Base-by-base conservation (phyloP, 805 yeast species). In the Zygosaccharomyces lentus region DNA sequence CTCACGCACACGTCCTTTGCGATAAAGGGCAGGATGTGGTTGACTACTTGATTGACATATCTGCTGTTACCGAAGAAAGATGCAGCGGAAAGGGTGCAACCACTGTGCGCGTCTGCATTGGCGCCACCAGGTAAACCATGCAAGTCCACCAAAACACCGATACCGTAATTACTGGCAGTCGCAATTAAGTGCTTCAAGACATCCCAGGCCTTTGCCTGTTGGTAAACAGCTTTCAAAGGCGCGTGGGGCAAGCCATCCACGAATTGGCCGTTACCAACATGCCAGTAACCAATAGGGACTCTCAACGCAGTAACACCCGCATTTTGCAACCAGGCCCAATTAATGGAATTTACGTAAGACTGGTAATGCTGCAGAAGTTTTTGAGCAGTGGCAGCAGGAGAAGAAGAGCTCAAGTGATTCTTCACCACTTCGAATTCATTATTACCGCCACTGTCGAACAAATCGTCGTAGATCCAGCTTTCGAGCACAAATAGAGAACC, bases 121-220 rank as follows among this genome's bases (percentile, higher is more conserved):
- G 97, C 97, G 30, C 97, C 97, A 10, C 87, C 88, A 4, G 97
- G 97, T 8, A 91, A 65, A 0, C 85, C 97, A 66, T 93, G 98
- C 35, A 91, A 57, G 65, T 91, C 98, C 12, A 91, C 75, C 44
- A 91, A 57, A 0, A 91, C 81, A 9, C 88, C 84, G 47, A 91
- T 91, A 25, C 76, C 72, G 54, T 80, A 65, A 15, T 71, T 49
- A 0, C 61, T 74, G 1, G 97, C 97, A 42, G 71, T 76, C 37
- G 73, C 71, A 34, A 89, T 72, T 45, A 79, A 71, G 30, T 69
- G 57, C 61, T 78, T 80, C 50, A 83, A 72, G 16, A 74, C 69
- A 4, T 62, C 62, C 97, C 97, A 91, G 1, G 68, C 63, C 24
- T 51, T 52, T 0, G 96, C 83, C 54, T 77, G 73, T n/a, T 53